A percentile compares a stretch with the other conserved stretches of the same genome.
These are phyloP conservation scores for Durotheca rogersii DNA, from an alignment of 495 filamentous ascomycete genomes.

Conservation along the genomic window DNA sequence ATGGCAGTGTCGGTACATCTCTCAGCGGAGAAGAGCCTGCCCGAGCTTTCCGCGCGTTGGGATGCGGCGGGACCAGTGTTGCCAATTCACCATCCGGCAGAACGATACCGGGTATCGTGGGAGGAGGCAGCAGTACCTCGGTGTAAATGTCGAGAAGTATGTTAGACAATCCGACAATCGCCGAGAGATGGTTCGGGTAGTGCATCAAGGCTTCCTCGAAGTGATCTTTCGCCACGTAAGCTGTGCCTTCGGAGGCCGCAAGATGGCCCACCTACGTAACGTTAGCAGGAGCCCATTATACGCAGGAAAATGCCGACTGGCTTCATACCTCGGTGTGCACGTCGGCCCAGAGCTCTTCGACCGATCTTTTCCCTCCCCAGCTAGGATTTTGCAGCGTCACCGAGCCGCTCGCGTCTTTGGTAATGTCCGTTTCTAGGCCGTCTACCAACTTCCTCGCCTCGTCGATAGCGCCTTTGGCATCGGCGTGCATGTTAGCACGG, in stretches of 20 bases:
- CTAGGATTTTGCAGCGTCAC: slow-evolving; percentile 58
- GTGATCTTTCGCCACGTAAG: slow-evolving; percentile 64
- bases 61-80: slow-evolving; percentile 12
- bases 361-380: slow-evolving; percentile 73
- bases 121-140: slow-evolving; percentile 55
- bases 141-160: slow-evolving; percentile 85
- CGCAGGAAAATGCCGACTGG: background rate
- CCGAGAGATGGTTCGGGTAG: slow-evolving; percentile 72
- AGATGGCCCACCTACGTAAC: slow-evolving; percentile 65
- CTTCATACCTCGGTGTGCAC: slow-evolving; percentile 66
- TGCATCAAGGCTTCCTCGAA: slow-evolving; percentile 80
- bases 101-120: slow-evolving; percentile 41
- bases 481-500: slow-evolving; percentile 71
- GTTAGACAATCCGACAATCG: slow-evolving; percentile 78
- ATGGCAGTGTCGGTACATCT: slow-evolving; percentile 33
- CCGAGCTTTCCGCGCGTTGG: slow-evolving; percentile 6
- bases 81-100: slow-evolving; percentile 14
- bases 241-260: slow-evolving; percentile 57
- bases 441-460: slow-evolving; percentile 76
- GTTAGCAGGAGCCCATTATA: slow-evolving; percentile 35
- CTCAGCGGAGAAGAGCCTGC: background rate
- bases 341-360: slow-evolving; percentile 80
- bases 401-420: slow-evolving; percentile 50
- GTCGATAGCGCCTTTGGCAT: slow-evolving; percentile 72
- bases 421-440: slow-evolving; percentile 53